These are phyloP conservation scores for Russula compacta DNA, from an alignment of 768 basidiomycete species.

Conservation along the genomic window DNA sequence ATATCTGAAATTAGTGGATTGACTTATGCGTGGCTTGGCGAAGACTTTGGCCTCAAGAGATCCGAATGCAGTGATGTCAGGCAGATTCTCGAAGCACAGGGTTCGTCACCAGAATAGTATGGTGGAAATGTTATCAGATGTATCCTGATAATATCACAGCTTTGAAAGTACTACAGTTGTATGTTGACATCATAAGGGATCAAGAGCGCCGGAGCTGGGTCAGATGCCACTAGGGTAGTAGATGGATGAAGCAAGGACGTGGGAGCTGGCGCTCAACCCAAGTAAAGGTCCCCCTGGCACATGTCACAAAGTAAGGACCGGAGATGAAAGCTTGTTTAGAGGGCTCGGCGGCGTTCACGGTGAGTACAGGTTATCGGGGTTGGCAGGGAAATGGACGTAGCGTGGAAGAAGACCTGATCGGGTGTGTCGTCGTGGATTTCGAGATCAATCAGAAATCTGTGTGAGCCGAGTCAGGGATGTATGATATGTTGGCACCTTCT, in stretches of 20 bases:
- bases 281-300: conserved; percentile 1
- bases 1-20: conserved; percentile 48
- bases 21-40: conserved; percentile 39
- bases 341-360: not conserved
- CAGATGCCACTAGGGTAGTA: not conserved
- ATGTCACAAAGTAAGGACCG: conserved; percentile 9
- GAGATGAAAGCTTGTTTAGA: conserved; percentile 3
- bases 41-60: conserved; percentile 40
- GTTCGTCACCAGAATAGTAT: conserved; percentile 1
- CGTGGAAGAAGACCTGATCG: not conserved
- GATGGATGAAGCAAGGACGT: conserved; percentile 14
- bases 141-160: not conserved
- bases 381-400: not conserved
- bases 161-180: conserved; percentile 9
- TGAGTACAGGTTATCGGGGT: not conserved
- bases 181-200: conserved; percentile 8
- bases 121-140: conserved; percentile 13
- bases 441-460: conserved; percentile 6
- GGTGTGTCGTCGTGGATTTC: not conserved
- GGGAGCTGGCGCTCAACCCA: conserved; percentile 7
- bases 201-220: not conserved
- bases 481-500: not conserved
- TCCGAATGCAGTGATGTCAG: conserved; percentile 34
- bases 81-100: conserved; percentile 20
- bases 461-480: no score